Conservation (phyloP, 257 asterid species). For the Solanum virginianum region DNA sequence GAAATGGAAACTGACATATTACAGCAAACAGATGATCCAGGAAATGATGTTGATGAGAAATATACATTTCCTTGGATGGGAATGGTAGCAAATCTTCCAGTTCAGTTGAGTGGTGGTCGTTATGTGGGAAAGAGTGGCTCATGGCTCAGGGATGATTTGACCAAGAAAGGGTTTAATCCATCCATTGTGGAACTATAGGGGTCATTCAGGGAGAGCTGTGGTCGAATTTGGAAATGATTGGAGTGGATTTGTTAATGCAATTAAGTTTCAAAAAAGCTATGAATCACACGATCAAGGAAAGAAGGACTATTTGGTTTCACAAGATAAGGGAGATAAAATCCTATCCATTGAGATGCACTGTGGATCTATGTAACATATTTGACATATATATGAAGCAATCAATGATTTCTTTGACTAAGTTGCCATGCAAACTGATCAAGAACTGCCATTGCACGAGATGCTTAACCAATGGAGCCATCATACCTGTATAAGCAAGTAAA, state of each 20-base stretch:
- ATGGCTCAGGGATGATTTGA: conserved; percentile 19
- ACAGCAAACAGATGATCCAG: conserved; percentile 9
- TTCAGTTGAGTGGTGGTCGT: conserved; percentile 11
- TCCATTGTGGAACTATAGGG: conserved; percentile 28
- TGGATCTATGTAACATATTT: neutral
- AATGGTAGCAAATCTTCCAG: conserved; percentile 20
- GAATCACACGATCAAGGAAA: conserved; percentile 32
- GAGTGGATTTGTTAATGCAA: conserved; percentile 34
- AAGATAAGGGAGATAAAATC: neutral
- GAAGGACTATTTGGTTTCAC: conserved; percentile 9
- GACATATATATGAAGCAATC: conserved; percentile 6
- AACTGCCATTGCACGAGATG: conserved; percentile 81
- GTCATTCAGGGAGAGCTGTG: conserved; percentile 35
- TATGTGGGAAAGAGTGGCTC: conserved; percentile 33
- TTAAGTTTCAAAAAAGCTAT: conserved; percentile 29
- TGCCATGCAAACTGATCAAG: conserved; percentile 53
- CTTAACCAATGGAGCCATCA: conserved; percentile 88
- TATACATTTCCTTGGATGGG: too few species aligned
- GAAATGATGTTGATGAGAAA: conserved; percentile 9
- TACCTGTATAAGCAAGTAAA: conserved; percentile 34
- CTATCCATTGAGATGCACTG: neutral
- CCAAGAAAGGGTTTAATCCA: conserved; percentile 27
- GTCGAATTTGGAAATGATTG: conserved; percentile 32
- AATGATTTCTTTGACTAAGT: conserved; percentile 59
- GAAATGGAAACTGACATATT: neutral